A percentile compares a stretch with the other conserved stretches of the same genome.
phyloP scores from a whole-genome alignment of 192 early-diverging fungal species.

The Coemansia sp. region DNA sequence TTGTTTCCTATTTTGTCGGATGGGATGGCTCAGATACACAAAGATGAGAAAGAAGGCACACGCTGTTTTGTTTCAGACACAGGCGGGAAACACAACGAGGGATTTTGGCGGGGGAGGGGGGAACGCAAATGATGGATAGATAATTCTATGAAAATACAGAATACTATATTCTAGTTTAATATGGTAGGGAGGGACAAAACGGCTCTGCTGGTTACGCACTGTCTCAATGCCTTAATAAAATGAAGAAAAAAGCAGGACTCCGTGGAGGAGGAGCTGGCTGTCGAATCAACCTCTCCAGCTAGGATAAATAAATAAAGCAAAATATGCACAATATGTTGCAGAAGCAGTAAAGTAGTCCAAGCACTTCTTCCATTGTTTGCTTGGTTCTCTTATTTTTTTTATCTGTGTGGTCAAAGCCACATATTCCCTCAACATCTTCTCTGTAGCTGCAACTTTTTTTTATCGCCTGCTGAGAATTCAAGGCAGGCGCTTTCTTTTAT shows the following conservation, averaged over 20 bases:
- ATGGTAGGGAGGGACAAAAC: background rate
- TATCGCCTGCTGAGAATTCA: background rate
- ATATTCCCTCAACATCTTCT: background rate
- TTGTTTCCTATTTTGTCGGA: background rate
- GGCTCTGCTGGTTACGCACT: background rate
- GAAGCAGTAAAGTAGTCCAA: background rate
- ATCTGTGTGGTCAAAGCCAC: background rate
- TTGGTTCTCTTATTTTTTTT: background rate
- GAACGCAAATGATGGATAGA: background rate
- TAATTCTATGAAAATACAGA: background rate
- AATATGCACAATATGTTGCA: too few species aligned
- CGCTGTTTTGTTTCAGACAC: conserved; percentile 8
- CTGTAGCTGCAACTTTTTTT: too few species aligned
- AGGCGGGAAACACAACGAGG: background rate
- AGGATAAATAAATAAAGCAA: too few species aligned
- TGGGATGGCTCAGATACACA: background rate
- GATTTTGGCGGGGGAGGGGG: background rate
- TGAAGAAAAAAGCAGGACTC: too few species aligned
- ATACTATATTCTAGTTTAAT: background rate
- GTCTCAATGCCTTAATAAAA: too few species aligned
- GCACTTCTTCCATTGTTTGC: background rate
- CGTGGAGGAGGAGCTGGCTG: too few species aligned
- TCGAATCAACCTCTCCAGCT: too few species aligned
- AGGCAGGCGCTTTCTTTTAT: background rate
- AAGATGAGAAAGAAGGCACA: background rate